These are phyloP conservation scores for Syzygium aqueum DNA, from an alignment of 345 rosid genomes.

Conservation along the genomic window DNA sequence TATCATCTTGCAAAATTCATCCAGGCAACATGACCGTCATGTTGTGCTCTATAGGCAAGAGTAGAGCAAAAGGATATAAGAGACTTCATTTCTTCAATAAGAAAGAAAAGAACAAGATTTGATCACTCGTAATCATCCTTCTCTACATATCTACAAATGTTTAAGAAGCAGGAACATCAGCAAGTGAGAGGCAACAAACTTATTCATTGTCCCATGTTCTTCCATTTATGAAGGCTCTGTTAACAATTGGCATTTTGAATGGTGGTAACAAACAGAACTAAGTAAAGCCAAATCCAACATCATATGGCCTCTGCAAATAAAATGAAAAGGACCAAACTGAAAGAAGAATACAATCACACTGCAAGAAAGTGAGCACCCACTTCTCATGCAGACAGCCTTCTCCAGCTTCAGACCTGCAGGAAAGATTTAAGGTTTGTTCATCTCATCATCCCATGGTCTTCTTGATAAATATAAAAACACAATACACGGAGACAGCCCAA, in stretches of 20 bases:
- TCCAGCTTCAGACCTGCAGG: background rate
- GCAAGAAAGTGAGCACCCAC: background rate
- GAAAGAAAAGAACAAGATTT: background rate
- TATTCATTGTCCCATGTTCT: constrained; percentile 18
- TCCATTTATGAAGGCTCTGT: background rate
- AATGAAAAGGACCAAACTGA: background rate
- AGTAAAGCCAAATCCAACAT: constrained; percentile 5
- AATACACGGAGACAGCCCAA: background rate
- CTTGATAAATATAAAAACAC: background rate
- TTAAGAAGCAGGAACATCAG: background rate
- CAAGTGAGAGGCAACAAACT: constrained; percentile 7
- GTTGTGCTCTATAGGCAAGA: background rate
- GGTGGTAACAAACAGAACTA: background rate
- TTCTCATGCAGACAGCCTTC: background rate
- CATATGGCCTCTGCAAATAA: constrained; percentile 1
- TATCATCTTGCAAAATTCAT: background rate
- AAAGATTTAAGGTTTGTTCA: background rate
- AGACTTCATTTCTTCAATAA: background rate
- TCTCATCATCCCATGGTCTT: background rate
- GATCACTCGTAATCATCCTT: background rate
- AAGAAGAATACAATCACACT: constrained; percentile 1
- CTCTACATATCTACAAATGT: background rate
- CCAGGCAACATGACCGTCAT: background rate
- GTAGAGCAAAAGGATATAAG: background rate
- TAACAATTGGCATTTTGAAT: background rate